These are phyloP conservation scores for Lepiota venenata DNA, from an alignment of 768 basidiomycete species.

Conservation along the genomic window DNA sequence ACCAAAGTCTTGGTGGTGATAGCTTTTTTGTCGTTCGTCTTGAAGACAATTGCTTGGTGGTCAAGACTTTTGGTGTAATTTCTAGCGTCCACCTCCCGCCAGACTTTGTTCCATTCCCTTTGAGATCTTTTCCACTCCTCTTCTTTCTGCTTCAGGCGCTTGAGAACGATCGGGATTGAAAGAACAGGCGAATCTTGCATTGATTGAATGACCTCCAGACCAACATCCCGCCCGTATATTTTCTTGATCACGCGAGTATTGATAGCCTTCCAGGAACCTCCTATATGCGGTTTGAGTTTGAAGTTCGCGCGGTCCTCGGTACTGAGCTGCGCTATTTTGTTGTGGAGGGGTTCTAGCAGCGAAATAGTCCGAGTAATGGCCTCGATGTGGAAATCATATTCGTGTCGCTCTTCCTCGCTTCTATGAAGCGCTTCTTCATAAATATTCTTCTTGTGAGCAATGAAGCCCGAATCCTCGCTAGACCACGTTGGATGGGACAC, in stretches of 20 bases:
- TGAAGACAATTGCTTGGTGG: slow-evolving; percentile 90
- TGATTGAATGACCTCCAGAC: slow-evolving; percentile 75
- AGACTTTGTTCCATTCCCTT: slow-evolving; percentile 98
- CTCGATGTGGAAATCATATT: slow-evolving; percentile 98
- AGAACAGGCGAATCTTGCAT: slow-evolving; percentile 91
- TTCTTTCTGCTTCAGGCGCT: slow-evolving; percentile 91
- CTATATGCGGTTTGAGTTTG: slow-evolving; percentile 87
- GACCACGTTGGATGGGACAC: slow-evolving; percentile 96
- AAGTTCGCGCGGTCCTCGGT: slow-evolving; percentile 77
- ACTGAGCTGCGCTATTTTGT: slow-evolving; percentile 77
- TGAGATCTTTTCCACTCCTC: slow-evolving; percentile 98
- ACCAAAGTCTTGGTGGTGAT: slow-evolving; percentile 74
- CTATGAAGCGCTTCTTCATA: slow-evolving; percentile 97
- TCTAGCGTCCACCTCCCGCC: slow-evolving; percentile 93
- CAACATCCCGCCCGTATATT: slow-evolving; percentile 88
- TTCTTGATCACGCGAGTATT: slow-evolving; percentile 96
- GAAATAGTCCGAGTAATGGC: slow-evolving; percentile 89
- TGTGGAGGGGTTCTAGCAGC: slow-evolving; percentile 87
- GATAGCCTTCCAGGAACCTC: slow-evolving; percentile 83
- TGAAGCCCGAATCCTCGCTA: slow-evolving; percentile 89
- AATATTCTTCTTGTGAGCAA: slow-evolving; percentile 89
- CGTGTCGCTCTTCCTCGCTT: slow-evolving; percentile 96
- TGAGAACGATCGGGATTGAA: slow-evolving; percentile 87
- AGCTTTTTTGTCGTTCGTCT: slow-evolving; percentile 84
- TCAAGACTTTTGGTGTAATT: slow-evolving; percentile 95